Evolutionary conservation across 2,329 filamentous ascomycete genomes (phyloP), one percentile per base, ranked within the genome.

Genomic region (Dactylellina cionopaga): DNA sequence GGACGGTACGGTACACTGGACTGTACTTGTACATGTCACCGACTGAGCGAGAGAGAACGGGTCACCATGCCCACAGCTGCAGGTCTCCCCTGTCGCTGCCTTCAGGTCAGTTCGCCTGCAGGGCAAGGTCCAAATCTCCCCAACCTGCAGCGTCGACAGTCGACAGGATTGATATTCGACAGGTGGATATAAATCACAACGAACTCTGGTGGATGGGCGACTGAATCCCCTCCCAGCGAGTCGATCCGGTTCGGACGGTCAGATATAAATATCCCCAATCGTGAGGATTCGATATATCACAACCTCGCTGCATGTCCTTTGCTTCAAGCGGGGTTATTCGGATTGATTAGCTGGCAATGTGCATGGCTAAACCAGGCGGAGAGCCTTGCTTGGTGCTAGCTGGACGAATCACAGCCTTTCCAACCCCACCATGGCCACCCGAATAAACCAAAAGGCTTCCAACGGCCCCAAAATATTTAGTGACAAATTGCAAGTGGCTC

Each of bases 271-370:
- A 59, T n/a, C 54, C 44, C 17, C 47, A 39, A 24, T 33, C 35
- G 17, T 25, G 46, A 68, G 35, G 33, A 37, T 41, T 24, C 52
- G 24, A 43, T 58, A 51, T 58, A 51, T 15, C 17, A 25, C 25
- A 25, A 22, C 22, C 33, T 35, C 47, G 27, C n/a, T n/a, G n/a
- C n/a, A n/a, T n/a, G n/a, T n/a, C n/a, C n/a, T n/a, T n/a, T n/a
- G n/a, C n/a, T n/a, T n/a, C 25, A 54, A 22, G 63, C 63, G 63
- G 63, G 63, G 63, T 54, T 68, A 44, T 49, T 51, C 41, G 62
- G 62, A 66, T 66, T 66, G 62, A 68, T 68, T 68, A 58, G 63
- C 63, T 68, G 63, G 63, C 63, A 58, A 35, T 9, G 22, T 56
- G 62, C 62, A 58, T 66, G 56, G 44, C 44, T 51, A n/a, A 44